Base-by-base conservation (phyloP, 2,329 filamentous ascomycete species). In the Arthrobotrys conoides region DNA sequence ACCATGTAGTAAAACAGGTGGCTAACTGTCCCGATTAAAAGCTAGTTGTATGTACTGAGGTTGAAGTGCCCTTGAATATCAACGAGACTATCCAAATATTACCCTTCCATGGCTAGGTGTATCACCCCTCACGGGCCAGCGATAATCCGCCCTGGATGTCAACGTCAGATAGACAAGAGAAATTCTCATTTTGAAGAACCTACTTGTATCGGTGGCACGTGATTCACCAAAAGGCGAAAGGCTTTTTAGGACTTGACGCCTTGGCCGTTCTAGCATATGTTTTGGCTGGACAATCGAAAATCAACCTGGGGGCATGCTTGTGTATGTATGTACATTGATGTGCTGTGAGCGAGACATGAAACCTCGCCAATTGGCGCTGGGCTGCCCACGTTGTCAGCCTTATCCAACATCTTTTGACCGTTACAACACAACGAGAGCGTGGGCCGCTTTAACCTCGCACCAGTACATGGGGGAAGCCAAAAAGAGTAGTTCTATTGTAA, bases 291-390 rank as follows among this genome's bases (percentile, higher is more conserved):
- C 10, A 44, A 24, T 61, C 36, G n/a, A 61, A 61, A 27, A 44
- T 44, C 16, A 27, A 3, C 10, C 16, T 61, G 1, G 33, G 53
- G 33, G 27, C 57, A 41, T 61, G 57, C 57, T 14, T 44, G 36
- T n/a, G 27, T 61, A 61, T 10, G 8, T 61, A 61, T 61, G 57
- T 61, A 61, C 57, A 61, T 61, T 14, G 33, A 24, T 44, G 30
- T 41, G 33, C 55, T 41, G 18, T 30, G 30, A 38, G 24, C 12
- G 20, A 44, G 36, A 61, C 20, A 38, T 59, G 53, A 59, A 36
- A 61, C 57, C 57, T 61, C 12, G 57, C 36, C 36, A 61, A 44
- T 44, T 44, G 53, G 57, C 57, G 22, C 36, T 24, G 33, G n/a
- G 18, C 20, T 61, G 10, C n/a, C 36, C 57, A 44, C 33, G 36